Percentiles rank a stretch among this genome's conserved stretches.
Conservation (phyloP, 2,329 filamentous ascomycete species). For the Bipolaris sorokiniana region DNA sequence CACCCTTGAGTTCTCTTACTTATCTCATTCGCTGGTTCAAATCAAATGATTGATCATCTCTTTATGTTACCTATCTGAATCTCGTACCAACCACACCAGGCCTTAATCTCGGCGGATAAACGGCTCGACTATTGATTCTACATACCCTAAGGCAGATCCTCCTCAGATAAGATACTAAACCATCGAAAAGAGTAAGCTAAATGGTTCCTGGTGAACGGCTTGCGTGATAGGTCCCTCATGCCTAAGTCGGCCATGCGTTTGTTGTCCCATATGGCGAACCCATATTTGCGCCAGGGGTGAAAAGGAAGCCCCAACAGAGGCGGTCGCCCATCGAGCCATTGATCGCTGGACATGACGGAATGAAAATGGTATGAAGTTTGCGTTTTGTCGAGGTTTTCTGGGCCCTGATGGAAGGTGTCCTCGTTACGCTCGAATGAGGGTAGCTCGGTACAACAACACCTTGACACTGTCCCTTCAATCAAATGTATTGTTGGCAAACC, state of each 20-base stretch:
- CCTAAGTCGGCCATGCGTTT: constrained; percentile 16
- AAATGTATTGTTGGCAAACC: neutral
- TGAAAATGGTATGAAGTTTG: constrained; percentile 7
- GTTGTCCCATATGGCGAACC: constrained; percentile 19
- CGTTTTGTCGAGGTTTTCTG: constrained; percentile 10
- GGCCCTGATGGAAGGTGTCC: constrained; percentile 11
- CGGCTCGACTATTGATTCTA: neutral
- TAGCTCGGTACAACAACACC: neutral
- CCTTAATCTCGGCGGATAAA: neutral
- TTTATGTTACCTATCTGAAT: neutral
- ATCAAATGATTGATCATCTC: neutral
- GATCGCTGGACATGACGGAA: neutral
- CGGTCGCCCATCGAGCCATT: constrained; percentile 6
- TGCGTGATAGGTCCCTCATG: constrained; percentile 7
- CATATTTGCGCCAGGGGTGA: constrained; percentile 12
- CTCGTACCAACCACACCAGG: neutral
- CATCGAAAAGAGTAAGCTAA: constrained; percentile 4
- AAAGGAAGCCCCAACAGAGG: constrained; percentile 7
- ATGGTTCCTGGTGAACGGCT: constrained; percentile 1
- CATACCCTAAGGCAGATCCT: neutral
- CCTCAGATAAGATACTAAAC: neutral
- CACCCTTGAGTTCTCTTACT: neutral
- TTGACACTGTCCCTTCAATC: neutral
- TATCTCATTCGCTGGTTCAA: neutral
- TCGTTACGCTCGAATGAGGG: constrained; percentile 5